Conservation (phyloP, 257 asterid genomes). For the Rubia yunnanensis region DNA sequence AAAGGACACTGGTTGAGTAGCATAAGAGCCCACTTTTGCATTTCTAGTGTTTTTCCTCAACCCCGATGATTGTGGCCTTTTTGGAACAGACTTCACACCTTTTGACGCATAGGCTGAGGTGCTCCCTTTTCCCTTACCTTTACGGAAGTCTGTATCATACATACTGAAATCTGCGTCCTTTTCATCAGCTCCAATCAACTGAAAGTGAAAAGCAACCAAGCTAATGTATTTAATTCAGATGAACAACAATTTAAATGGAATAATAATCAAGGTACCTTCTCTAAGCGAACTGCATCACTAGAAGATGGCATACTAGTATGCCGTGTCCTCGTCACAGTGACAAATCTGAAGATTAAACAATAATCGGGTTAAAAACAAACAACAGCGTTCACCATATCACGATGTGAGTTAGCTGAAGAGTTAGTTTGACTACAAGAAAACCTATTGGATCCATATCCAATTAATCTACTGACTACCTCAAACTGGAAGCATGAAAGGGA, state of each 20-base stretch:
- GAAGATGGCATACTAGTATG: constrained; percentile 83
- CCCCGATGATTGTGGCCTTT: constrained; percentile 31
- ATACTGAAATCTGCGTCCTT: constrained; percentile 57
- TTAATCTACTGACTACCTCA: no score
- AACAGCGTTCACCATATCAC: background rate
- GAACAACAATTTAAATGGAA: background rate
- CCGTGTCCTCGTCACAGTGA: constrained; percentile 62
- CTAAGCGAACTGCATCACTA: constrained; percentile 57
- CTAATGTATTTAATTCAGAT: background rate
- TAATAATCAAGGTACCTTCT: constrained; percentile 19
- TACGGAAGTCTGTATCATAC: constrained; percentile 26
- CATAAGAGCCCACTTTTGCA: constrained; percentile 50
- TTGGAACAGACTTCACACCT: constrained; percentile 19
- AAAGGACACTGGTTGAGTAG: constrained; percentile 75
- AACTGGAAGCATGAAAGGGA: no score
- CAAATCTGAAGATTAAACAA: constrained; percentile 41
- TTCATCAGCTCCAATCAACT: constrained; percentile 58
- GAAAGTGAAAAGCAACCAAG: background rate
- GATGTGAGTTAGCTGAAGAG: background rate
- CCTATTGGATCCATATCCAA: no score
- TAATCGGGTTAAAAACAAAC: background rate
- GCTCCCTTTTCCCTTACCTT: constrained; percentile 14
- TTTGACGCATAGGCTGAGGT: constrained; percentile 25
- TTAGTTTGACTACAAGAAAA: no score
- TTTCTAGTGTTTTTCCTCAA: constrained; percentile 27